Evolutionary conservation across 139 green algal genomes (phyloP), one percentile per base, ranked within the genome.

Genomic region (Coccomyxa sp.): DNA sequence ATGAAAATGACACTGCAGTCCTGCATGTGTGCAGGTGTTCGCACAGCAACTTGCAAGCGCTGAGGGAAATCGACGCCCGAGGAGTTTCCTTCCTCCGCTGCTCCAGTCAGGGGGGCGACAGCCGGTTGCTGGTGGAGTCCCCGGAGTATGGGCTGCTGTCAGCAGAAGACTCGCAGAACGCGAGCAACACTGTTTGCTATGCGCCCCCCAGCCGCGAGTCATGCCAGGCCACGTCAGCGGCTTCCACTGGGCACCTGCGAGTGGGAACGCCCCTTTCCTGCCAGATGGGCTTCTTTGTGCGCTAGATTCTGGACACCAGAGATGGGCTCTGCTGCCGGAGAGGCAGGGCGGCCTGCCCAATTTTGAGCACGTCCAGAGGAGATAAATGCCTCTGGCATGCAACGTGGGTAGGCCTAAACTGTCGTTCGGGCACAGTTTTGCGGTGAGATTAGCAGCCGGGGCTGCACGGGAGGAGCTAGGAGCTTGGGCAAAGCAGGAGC

Each of bases 21-120:
- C 9, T 38, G 76, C 76, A 58, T 60, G n/a, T 51, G 38, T 60
- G 51, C 59, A 80, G 30, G 67, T 78, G 82, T 76, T 82, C 82
- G 1, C 76, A 81, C 31, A 81, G 76, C 76, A 85, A 85, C 76
- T n/a, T 85, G 18, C 82, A 85, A 32, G 82, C 82, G 18, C 59
- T 85, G 58, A 58, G 82, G 32, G 82, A 85, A 30, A 85, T 85
- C 0, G 77, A 81, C 13, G 77, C 77, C 13, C 76, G 32, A 28
- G 76, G 76, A 27, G 32, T 80, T 17, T 80, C 76, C 31, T 80
- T 80, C 10, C 76, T 80, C 13, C 31, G 25, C 14, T 80, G 63
- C 63, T 71, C 63, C 63, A 71, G 63, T 25, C 76, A 80, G 31
- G 30, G 31, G 13, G 63, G 63, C 18, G 63, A 71, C 63, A 71